phyloP scores from a whole-genome alignment of 176 grass and related monocot species.

The Musa beccarii region DNA sequence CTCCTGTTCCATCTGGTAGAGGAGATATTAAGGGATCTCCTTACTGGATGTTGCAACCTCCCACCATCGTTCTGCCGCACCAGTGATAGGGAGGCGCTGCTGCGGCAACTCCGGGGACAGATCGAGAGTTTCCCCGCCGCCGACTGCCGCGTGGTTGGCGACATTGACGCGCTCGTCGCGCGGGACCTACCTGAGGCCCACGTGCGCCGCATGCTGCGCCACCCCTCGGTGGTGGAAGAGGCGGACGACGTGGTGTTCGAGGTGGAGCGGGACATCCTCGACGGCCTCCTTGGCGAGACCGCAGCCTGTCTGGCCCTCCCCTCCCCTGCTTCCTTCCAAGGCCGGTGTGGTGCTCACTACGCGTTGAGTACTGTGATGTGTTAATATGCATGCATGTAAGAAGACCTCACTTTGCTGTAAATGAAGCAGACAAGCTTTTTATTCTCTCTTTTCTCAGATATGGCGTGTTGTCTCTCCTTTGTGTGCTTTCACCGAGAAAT shows the following conservation, averaged over 20 bases:
- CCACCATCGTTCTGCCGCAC: background rate
- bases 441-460: background rate
- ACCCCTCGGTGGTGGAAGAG: slow-evolving; percentile 40
- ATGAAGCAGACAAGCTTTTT: no score
- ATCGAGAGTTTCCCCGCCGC: slow-evolving; percentile 36
- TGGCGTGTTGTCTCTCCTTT: background rate
- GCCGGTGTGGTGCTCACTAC: background rate
- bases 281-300: slow-evolving; percentile 44
- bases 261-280: slow-evolving; percentile 41
- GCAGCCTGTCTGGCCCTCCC: slow-evolving; percentile 13
- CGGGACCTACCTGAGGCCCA: slow-evolving; percentile 23
- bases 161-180: slow-evolving; percentile 61
- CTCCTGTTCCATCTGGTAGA: slow-evolving; percentile 61
- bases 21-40: slow-evolving; percentile 40
- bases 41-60: background rate
- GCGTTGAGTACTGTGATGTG: no score
- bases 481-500: background rate
- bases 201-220: slow-evolving; percentile 22
- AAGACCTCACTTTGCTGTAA: no score
- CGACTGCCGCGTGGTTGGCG: slow-evolving; percentile 46
- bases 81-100: slow-evolving; percentile 5
- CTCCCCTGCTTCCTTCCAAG: background rate
- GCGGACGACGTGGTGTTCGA: slow-evolving; percentile 37
- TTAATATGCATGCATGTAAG: no score
- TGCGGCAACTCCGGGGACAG: slow-evolving; percentile 32